A percentile compares a stretch with the other conserved stretches of the same genome.
These are phyloP conservation scores for Metarhizium album DNA, from an alignment of 2,329 filamentous ascomycete species.

Conservation along the genomic window DNA sequence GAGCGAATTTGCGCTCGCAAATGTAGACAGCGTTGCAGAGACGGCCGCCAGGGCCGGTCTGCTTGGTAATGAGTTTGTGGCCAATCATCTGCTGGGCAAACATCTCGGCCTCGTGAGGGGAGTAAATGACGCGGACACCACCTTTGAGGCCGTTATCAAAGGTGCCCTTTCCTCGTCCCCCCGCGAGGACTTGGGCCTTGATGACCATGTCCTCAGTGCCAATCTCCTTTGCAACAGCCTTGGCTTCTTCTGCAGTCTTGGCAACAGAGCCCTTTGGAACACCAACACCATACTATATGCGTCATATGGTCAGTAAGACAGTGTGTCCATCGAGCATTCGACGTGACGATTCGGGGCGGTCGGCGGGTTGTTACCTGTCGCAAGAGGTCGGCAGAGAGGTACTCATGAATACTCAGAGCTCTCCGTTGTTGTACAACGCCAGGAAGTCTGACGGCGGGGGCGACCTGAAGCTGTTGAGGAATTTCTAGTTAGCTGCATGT, in stretches of 20 bases:
- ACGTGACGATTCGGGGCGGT: constrained; percentile 1
- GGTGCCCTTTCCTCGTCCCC: constrained; percentile 92
- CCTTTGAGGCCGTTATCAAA: constrained; percentile 99
- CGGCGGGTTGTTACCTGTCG: constrained; percentile 44
- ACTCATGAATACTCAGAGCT: constrained; percentile 95
- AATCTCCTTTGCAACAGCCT: constrained; percentile 81
- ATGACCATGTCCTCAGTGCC: constrained; percentile 97
- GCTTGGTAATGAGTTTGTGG: constrained; percentile 99
- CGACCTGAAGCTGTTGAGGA: constrained; percentile 18
- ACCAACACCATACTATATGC: constrained; percentile 74
- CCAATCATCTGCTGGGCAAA: constrained; percentile 99
- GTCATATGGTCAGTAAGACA: constrained; percentile 8
- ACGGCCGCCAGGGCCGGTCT: constrained; percentile 87
- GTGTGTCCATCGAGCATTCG: neutral
- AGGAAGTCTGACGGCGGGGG: constrained; percentile 46
- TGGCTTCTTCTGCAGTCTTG: constrained; percentile 73
- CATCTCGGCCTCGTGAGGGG: constrained; percentile 90
- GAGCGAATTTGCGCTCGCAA: constrained; percentile 98
- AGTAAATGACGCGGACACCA: constrained; percentile 97
- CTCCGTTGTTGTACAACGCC: constrained; percentile 68
- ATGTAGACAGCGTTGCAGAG: constrained; percentile 98
- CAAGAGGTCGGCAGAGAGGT: constrained; percentile 87
- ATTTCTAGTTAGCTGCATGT: constrained; percentile 5
- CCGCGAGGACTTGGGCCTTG: constrained; percentile 97
- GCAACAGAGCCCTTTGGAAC: constrained; percentile 87